phyloP scores from a whole-genome alignment of 148 eudicot genomes.

The Rhododendron kiyosumense region DNA sequence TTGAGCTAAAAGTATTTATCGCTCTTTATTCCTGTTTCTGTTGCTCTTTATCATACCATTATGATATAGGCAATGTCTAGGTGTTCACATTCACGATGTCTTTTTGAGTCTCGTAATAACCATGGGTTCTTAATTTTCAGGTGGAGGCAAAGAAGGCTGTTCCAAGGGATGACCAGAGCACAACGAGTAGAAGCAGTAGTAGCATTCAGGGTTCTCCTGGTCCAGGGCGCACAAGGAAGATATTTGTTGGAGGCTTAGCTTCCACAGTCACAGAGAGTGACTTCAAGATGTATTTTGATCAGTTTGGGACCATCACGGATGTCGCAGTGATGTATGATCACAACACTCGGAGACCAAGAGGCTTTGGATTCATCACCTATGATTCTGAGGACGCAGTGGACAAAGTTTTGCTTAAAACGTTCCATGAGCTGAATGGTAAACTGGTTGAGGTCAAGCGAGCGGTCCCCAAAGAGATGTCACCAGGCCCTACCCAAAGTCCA shows the following conservation, averaged over 20 bases:
- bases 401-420: constrained; percentile 26
- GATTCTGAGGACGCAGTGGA: constrained; percentile 31
- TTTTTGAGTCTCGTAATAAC: not conserved
- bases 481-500: constrained; percentile 24
- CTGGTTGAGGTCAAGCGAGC: constrained; percentile 36
- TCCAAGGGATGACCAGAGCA: constrained; percentile 23
- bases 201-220: constrained; percentile 16
- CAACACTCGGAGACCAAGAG: constrained; percentile 32
- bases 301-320: constrained; percentile 13
- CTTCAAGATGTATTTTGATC: constrained; percentile 17
- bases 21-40: not conserved
- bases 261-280: constrained; percentile 13
- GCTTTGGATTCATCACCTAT: constrained; percentile 31
- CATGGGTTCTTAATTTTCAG: not conserved
- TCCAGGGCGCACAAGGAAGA: constrained; percentile 11
- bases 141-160: constrained; percentile 23
- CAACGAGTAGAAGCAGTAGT: constrained; percentile 13
- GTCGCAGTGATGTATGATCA: constrained; percentile 33
- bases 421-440: constrained; percentile 33
- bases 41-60: not conserved
- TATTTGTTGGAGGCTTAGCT: constrained; percentile 17
- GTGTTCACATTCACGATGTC: not conserved
- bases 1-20: not conserved
- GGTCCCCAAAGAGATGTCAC: constrained; percentile 29
- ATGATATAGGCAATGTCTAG: not conserved